Percentiles rank a stretch among this genome's conserved stretches.
These are phyloP conservation scores for Eimeria falciformis DNA, from an alignment of 169 alveolate species.

Conservation along the genomic window DNA sequence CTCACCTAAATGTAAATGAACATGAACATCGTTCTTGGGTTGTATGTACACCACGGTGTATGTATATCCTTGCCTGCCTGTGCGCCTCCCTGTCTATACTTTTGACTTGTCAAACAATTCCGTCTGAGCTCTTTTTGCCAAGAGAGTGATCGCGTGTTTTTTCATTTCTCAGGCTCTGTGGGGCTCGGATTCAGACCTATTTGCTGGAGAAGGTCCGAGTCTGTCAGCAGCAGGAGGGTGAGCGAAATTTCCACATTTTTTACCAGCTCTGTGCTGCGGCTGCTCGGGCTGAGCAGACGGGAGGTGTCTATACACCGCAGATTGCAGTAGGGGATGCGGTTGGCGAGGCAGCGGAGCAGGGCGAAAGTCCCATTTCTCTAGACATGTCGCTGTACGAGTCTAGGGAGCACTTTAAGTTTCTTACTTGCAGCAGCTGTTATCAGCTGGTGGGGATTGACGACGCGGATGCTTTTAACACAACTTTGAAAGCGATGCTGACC, in stretches of 20 bases:
- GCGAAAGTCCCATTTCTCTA: background rate
- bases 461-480: constrained; percentile 79
- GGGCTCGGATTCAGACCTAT: constrained; percentile 97
- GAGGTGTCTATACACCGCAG: constrained; percentile 79
- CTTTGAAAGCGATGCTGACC: constrained; percentile 82
- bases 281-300: constrained; percentile 16
- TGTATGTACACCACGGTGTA: background rate
- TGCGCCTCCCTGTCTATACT: background rate
- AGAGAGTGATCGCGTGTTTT: no score
- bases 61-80: background rate
- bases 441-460: constrained; percentile 76
- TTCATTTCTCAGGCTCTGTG: constrained; percentile 92
- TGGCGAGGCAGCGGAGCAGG: constrained; percentile 58
- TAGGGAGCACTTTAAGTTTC: constrained; percentile 70
- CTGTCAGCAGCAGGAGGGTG: constrained; percentile 95
- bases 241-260: constrained; percentile 98
- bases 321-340: constrained; percentile 57
- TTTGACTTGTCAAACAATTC: no score
- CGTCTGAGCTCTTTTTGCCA: no score
- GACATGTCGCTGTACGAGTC: constrained; percentile 40
- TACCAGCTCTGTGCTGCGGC: constrained; percentile 96
- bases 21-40: no score
- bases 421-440: constrained; percentile 69
- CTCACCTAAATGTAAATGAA: no score
- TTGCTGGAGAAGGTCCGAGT: constrained; percentile 98